Evolutionary conservation across 2,329 filamentous ascomycete genomes (phyloP).

Genomic region (Amylocarpus encephaloides): DNA sequence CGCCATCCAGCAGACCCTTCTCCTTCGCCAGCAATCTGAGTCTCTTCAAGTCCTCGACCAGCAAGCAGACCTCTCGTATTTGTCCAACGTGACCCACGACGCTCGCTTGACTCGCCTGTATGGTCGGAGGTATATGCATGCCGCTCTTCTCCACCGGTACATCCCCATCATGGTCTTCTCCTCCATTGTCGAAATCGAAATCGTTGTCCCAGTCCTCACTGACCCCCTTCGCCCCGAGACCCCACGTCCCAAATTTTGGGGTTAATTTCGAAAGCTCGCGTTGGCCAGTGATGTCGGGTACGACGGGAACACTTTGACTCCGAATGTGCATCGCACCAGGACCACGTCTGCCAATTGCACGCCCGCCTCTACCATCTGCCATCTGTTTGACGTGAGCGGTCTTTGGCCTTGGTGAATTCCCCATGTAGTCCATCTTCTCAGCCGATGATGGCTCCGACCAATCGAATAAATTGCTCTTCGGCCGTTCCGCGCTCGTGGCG

Average conservation of each 20-base stretch:
- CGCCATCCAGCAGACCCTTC: conserved; percentile 57
- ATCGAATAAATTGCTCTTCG: conserved; percentile 67
- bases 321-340: conserved; percentile 63
- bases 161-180: conserved; percentile 32
- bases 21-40: conserved; percentile 64
- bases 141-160: conserved; percentile 34
- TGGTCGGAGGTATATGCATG: conserved; percentile 73
- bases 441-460: conserved; percentile 63
- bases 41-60: conserved; percentile 79
- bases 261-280: conserved; percentile 48
- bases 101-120: conserved; percentile 74
- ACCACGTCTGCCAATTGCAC: conserved; percentile 58
- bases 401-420: conserved; percentile 57
- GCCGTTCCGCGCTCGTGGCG: conserved; percentile 40
- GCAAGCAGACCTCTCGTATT: conserved; percentile 70
- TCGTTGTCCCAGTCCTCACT: conserved; percentile 90
- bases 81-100: conserved; percentile 80
- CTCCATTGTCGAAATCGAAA: conserved; percentile 59
- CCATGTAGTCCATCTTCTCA: conserved; percentile 54
- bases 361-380: conserved; percentile 62
- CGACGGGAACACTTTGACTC: conserved; percentile 74
- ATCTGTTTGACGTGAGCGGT: conserved; percentile 74
- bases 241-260: conserved; percentile 76
- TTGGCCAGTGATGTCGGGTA: conserved; percentile 52
- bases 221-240: conserved; percentile 67